Base-by-base conservation (phyloP, 345 rosid species). In the Camelina hispida region DNA sequence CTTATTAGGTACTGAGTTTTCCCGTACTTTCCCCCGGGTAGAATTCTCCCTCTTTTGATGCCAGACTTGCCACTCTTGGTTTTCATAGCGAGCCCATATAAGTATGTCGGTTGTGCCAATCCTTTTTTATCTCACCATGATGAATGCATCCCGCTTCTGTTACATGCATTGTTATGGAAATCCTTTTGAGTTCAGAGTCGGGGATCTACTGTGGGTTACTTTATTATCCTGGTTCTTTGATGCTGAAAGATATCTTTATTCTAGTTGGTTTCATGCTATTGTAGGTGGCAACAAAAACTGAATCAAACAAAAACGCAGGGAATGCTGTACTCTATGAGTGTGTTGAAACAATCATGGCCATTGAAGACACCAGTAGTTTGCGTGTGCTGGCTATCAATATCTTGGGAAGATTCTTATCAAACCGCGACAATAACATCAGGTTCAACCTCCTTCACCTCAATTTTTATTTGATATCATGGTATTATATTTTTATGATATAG, bases 391-490 rank as follows among this genome's bases (percentile, higher is more conserved):
- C 99, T 79, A 89, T 96, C 77, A 96, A 96, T 81, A 93, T 96
- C 56, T 78, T 96, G 83, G 99, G 99, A 82, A 93, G 94, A 78
- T 96, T 96, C 72, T 85, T 96, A 85, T 93, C 99, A 58, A 96
- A 95, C 79, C 97, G 96, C 55, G 99, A 93, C 90, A 95, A 95
- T 80, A 96, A 96, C 85, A 96, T 90, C 85, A 93, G 99, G 99
- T 92, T 75, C 51, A 59, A 30, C n/a, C 62, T 23, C 37, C 42
- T 40, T 40, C 53, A 66, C 63, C 28, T 51, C 71, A 58, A 16
- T 50, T 30, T 51, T 58, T 18, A 47, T 56, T 12, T 48, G 55
- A 28, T 75, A 62, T 50, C 16, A 51, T 62, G 18, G 22, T 52
- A 34, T 44, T 46, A 14, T 53, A 44, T 62, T 23, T 20, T 62